Evolutionary conservation across 2,329 filamentous ascomycete genomes (phyloP), one percentile per base, ranked within the genome.

Genomic region (Beauveria bassiana): DNA sequence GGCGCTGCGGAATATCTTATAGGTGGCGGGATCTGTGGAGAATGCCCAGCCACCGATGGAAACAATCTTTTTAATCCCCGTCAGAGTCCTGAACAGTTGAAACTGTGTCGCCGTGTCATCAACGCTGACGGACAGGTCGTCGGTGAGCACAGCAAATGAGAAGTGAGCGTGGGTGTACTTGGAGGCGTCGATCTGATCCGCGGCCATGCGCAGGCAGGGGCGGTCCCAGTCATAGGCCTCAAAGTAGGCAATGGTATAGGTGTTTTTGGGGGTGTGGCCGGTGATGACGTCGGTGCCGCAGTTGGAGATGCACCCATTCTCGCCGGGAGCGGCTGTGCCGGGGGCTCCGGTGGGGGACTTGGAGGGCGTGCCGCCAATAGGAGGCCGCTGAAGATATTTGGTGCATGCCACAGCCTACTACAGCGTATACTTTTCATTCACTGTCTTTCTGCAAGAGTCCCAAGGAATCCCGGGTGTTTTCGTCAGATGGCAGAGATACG

Each of bases 141-240:
- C 22, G 2, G 65, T 70, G 18, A 78, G 62, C 3, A 59, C 53
- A 2, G 54, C 71, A 66, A 79, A 79, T 8, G 70, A 70, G 59
- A 71, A 77, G 61, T 78, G 72, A 12, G 77, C 62, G 53, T 75
- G 69, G 0, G 71, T 72, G 52, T 67, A 73, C 8, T 34, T 47
- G 3, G 40, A 55, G 5, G 34, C 62, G 42, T 60, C 62, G 18
- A 68, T 64, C 10, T 64, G 47, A 0, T 38, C 40, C 0, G 64
- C 58, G 5, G 64, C 57, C 63, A 66, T 70, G 26, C 71, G 58
- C 0, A 74, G 55, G 50, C 74, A 77, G 0, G 64, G 28, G 0
- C 75, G 68, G 18, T 72, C 61, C 9, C 63, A 45, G 61, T 72
- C 72, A n/a, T 63, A 78, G 1, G 64, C 69, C 59, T 77, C 71